These are phyloP conservation scores for Adansonia rubrostipa DNA, from an alignment of 441 rosid genomes.

Conservation along the genomic window DNA sequence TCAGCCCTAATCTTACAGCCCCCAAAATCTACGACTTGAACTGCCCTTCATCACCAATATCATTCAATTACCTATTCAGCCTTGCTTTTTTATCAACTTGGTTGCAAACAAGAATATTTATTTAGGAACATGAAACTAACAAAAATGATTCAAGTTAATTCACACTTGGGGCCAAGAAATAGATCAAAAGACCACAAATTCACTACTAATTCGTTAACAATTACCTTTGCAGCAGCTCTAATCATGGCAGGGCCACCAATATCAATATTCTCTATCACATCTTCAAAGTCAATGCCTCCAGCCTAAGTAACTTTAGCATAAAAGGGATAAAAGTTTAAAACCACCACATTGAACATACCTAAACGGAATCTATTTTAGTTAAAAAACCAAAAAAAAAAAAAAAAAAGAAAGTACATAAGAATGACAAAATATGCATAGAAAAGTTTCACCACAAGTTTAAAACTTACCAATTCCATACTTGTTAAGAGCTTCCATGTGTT, in stretches of 20 bases:
- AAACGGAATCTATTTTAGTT: constrained; percentile 25
- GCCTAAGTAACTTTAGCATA: constrained; percentile 76
- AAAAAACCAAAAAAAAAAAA: not conserved
- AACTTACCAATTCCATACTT: constrained; percentile 80
- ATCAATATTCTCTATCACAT: constrained; percentile 93
- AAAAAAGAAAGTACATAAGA: not conserved
- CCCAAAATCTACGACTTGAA: constrained; percentile 1
- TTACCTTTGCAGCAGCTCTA: constrained; percentile 96
- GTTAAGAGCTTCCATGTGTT: constrained; percentile 86
- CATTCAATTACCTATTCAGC: not conserved
- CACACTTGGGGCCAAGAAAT: not conserved
- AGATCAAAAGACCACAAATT: not conserved
- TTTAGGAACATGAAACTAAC: no score
- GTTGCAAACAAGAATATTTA: not conserved
- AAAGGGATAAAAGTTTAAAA: constrained; percentile 89
- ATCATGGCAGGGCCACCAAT: constrained; percentile 96
- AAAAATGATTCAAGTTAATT: not conserved
- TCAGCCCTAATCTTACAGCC: not conserved
- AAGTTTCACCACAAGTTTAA: not conserved
- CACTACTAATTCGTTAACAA: not conserved
- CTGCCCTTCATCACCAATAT: not conserved
- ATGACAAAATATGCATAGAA: not conserved
- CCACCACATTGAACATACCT: constrained; percentile 89
- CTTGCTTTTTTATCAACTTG: not conserved
- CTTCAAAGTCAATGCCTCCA: constrained; percentile 66